Evolutionary conservation across 495 filamentous ascomycete species (phyloP), one percentile per base, ranked within the genome.

Genomic region (Massariosphaeria phaeospora): DNA sequence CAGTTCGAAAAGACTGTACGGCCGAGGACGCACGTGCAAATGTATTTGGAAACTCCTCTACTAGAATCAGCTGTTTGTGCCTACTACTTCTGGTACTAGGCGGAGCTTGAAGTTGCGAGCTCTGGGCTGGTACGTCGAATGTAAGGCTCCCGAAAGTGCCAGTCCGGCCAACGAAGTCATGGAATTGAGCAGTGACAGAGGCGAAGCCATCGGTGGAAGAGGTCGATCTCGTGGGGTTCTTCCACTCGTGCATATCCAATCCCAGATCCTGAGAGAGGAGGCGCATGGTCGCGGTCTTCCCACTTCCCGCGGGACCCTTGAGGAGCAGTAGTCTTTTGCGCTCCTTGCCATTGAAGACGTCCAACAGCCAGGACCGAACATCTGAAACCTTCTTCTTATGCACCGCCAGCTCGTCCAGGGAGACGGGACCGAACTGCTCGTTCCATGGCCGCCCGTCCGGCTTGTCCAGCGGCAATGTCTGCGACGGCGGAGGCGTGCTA

Each of bases 11-110:
- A 0, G 86, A 76, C 45, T 78, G 74, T 33, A 96, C 67, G 48
- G 78, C 75, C 13, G 77, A 76, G 10, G 85, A 86, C 0, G 79
- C 83, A 35, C 80, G 77, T 20, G 79, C 78, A 53, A 90, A 83
- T 0, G 86, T 84, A 59, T 86, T 89, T 0, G 94, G 94, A 66
- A 96, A 96, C 66, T 99, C 94, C 74, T 99, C 94, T 43, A 99
- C 76, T 8, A 97, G 69, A 36, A 96, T 85, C 27, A 96, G 66
- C 45, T 80, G 79, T 57, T 66, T 73, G 48, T 54, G 68, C 23
- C 41, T 56, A 41, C 41, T 56, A 34, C 25, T 25, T 25, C 18
- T 12, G 10, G 61, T 23, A 63, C 62, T 49, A 17, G 50, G 12
- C 60, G 50, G 38, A 53, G 50, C 73, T 56, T 63, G 70, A 23